Evolutionary conservation across 331 rosid species (phyloP).

Genomic region (Pyrus hybrid): DNA sequence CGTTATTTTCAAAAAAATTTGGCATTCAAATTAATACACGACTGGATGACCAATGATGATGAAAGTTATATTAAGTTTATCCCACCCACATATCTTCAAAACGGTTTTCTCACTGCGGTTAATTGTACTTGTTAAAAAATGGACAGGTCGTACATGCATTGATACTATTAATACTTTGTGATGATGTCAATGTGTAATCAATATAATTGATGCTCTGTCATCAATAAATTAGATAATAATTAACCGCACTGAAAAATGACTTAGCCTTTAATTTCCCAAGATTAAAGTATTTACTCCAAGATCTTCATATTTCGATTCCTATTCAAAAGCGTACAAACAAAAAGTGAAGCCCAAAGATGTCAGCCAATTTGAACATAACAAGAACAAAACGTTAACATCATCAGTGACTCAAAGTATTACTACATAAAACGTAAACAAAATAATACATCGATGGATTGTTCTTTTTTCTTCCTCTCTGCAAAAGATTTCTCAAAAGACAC

Average conservation of each 20-base stretch:
- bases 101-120: neutral
- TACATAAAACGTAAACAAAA: slow-evolving; percentile 1
- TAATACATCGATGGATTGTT: slow-evolving; percentile 5
- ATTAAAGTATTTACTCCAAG: no score
- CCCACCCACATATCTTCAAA: neutral
- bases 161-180: neutral
- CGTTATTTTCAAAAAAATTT: no score
- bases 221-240: no score
- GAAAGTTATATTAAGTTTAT: neutral
- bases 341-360: slow-evolving; percentile 45
- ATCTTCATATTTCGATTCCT: neutral
- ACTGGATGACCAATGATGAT: neutral
- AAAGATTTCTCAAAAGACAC: slow-evolving; percentile 9
- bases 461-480: slow-evolving; percentile 9
- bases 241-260: neutral
- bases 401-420: neutral
- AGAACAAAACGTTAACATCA: slow-evolving; percentile 22
- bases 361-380: slow-evolving; percentile 39
- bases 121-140: no score
- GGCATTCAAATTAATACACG: neutral
- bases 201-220: neutral
- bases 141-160: accelerated
- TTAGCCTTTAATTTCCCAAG: neutral
- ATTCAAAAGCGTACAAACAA: slow-evolving; percentile 18
- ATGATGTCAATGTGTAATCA: no score